Evolutionary conservation across 495 filamentous ascomycete species (phyloP), one percentile per base, ranked within the genome.

Genomic region (Lasiosphaeria hispida): DNA sequence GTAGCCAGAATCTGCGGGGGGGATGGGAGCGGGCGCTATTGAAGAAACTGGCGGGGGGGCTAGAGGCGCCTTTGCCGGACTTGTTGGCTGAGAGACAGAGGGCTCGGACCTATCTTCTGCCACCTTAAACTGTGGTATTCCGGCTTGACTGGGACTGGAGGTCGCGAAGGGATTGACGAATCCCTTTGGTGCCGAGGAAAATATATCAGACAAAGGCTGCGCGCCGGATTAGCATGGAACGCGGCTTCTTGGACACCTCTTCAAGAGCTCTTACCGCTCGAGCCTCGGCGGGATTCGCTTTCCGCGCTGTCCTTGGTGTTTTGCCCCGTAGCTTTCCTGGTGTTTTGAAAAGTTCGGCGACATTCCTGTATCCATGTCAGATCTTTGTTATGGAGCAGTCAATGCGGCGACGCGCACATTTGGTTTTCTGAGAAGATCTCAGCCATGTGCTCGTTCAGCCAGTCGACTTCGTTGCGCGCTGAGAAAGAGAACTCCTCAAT

Each of bases 361-460:
- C 86, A 69, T 92, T 92, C 48, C 89, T 92, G 63, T 55, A 47
- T 47, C 45, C 2, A 38, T 8, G 52, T 52, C 57, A 62, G 56
- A 17, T 1, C 43, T 33, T 14, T 35, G 19, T 14, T 33, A 9
- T 19, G 9, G 33, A 11, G n/a, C 6, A 42, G 3, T 10, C 6
- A 7, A 40, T 18, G 10, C 30, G 14, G 18, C 7, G 56, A 44
- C 55, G 81, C 86, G 64, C 75, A 92, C 90, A 91, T 79, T 72
- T 93, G 85, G 69, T 89, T 88, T 62, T 86, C 85, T 62, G 84
- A 88, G 69, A 97, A 96, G 57, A 97, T 90, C 61, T 96, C 90
- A 33, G 85, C 84, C 92, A 97, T 96, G 72, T 97, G 92, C 72
- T 97, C 92, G 65, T 96, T 96, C 63, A 97, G 74, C 91, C 92